Evolutionary conservation across 352 stramenopile species (phyloP), one percentile per base, ranked within the genome.

Genomic region (Peronospora farinosa): DNA sequence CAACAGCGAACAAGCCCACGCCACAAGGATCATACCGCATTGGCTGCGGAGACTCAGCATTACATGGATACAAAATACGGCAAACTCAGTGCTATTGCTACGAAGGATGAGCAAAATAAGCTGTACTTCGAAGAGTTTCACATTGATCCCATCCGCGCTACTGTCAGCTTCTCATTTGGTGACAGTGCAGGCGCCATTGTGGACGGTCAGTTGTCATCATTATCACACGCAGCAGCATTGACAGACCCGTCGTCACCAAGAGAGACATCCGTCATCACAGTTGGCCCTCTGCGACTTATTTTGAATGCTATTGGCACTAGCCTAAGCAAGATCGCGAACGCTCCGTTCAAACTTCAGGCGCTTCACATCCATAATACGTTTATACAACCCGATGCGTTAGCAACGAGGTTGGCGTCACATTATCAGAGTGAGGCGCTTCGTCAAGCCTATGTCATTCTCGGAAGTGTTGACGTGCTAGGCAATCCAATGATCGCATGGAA

Each of bases 41-140:
- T 71, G 31, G 60, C 55, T 39, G 49, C 54, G 3, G 67, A 76
- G 12, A 73, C 71, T 33, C 67, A 73, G 40, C 59, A 56, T 13
- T 71, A 68, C 21, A 57, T 53, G 2, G 28, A 44, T 38, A 42
- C 49, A 15, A 60, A 60, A 51, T 56, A 73, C 42, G 66, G 66
- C 32, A 67, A 13, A 40, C 27, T 69, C 12, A 36, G 60, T 50
- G 59, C 40, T 5, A 70, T 78, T 40, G 58, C 19, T 49, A 69
- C 58, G 3, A 84, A 78, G 25, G 65, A 78, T 8, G 76, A 87
- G 41, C 64, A 76, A 13, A 92, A 86, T 40, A 95, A 95, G 46
- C 56, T 95, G 8, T 95, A 95, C 58, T 93, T 95, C 33, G 84
- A 95, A 72, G 83, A 92, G 57, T 92, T 95, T 46, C 67, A 86